Conservation (phyloP, 345 rosid genomes). For the Citrus trifoliata region DNA sequence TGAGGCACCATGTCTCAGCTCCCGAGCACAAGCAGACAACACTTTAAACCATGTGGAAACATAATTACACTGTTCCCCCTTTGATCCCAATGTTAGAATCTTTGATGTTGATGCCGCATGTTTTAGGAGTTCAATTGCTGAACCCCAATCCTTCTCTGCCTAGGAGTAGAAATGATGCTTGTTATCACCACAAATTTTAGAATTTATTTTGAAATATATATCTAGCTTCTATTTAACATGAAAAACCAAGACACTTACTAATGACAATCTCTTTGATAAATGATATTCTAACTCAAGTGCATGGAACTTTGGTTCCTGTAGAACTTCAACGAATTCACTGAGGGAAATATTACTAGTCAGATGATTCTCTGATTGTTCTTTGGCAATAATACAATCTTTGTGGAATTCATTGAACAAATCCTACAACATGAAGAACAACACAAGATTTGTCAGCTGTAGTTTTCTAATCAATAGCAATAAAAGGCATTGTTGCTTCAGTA, state of each 20-base stretch:
- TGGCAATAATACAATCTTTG: slow-evolving; percentile 27
- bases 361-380: slow-evolving; percentile 28
- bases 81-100: slow-evolving; percentile 56
- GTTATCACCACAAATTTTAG: neutral
- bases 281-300: slow-evolving; percentile 61
- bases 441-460: slow-evolving; percentile 5
- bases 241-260: slow-evolving; percentile 37
- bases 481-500: neutral
- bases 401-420: slow-evolving; percentile 46
- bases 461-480: neutral
- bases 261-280: slow-evolving; percentile 47
- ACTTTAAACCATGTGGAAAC: slow-evolving; percentile 63
- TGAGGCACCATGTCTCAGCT: slow-evolving; percentile 69
- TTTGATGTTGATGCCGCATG: slow-evolving; percentile 43
- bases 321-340: slow-evolving; percentile 34
- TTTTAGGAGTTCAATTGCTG: slow-evolving; percentile 57
- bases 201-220: neutral
- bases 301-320: slow-evolving; percentile 54
- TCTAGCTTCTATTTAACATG: neutral
- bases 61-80: slow-evolving; percentile 50
- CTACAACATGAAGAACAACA: slow-evolving; percentile 37
- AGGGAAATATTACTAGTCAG: slow-evolving; percentile 31
- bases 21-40: slow-evolving; percentile 59
- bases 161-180: slow-evolving; percentile 15
- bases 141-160: slow-evolving; percentile 61